These are phyloP conservation scores for Avena sativa DNA, from an alignment of 176 grass and related monocot species.

Conservation along the genomic window DNA sequence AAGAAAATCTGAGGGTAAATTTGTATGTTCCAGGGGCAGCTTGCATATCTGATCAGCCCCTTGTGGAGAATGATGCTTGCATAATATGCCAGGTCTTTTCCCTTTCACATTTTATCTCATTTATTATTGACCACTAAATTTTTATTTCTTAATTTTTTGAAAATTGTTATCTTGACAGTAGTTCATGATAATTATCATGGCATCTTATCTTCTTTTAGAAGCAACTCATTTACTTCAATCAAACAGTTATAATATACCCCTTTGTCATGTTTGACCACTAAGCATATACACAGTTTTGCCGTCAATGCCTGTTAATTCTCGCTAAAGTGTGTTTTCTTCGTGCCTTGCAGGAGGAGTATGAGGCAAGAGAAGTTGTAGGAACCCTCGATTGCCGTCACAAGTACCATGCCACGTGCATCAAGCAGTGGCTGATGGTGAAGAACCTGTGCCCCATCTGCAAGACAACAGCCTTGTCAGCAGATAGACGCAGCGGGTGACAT, in stretches of 20 bases:
- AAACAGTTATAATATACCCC: neutral
- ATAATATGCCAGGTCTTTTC: slow-evolving; percentile 70
- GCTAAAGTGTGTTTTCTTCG: neutral
- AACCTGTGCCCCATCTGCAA: slow-evolving; percentile 80
- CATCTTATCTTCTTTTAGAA: neutral
- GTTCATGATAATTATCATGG: neutral
- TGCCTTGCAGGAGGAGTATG: slow-evolving; percentile 63
- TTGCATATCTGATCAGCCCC: slow-evolving; percentile 39
- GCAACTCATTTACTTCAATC: slow-evolving; percentile 13
- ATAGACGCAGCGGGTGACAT: slow-evolving; percentile 48
- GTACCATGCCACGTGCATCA: slow-evolving; percentile 61
- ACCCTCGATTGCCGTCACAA: slow-evolving; percentile 63
- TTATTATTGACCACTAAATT: slow-evolving; percentile 8
- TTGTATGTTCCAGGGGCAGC: slow-evolving; percentile 30
- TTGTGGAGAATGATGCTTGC: slow-evolving; percentile 63
- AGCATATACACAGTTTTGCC: neutral
- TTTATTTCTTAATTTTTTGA: neutral
- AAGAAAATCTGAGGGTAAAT: slow-evolving; percentile 51
- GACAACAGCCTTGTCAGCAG: slow-evolving; percentile 52
- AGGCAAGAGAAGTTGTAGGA: slow-evolving; percentile 52
- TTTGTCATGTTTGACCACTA: neutral
- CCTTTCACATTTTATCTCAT: slow-evolving; percentile 37
- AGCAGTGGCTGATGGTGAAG: slow-evolving; percentile 68
- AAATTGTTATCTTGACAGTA: slow-evolving; percentile 13
- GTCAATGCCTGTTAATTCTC: neutral